Evolutionary conservation across 352 stramenopile species (phyloP).

Genomic region (Hyphochytrium catenoides): DNA sequence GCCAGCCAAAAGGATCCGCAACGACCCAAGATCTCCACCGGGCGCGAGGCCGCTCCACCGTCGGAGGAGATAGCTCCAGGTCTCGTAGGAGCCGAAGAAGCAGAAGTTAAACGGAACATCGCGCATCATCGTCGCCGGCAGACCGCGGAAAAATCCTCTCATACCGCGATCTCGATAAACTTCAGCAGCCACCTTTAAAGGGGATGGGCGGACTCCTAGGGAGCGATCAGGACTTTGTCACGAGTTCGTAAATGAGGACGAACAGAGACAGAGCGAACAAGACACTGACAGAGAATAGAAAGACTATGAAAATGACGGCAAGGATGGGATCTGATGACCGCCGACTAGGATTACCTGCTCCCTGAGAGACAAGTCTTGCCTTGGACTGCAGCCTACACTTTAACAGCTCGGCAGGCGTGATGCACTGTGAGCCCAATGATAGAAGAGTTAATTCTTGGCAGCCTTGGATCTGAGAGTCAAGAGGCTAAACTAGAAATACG

Average conservation of each 20-base stretch:
- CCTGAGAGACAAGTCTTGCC: slow-evolving; percentile 26
- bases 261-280: slow-evolving; percentile 38
- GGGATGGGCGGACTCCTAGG: background rate
- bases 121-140: slow-evolving; percentile 45
- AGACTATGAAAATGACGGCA: background rate
- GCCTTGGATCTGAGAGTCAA: too few relatives aligned
- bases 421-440: slow-evolving; percentile 17
- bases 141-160: slow-evolving; percentile 38
- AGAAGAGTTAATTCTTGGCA: background rate
- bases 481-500: too few relatives aligned
- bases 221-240: background rate
- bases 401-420: slow-evolving; percentile 55
- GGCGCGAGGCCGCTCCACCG: slow-evolving; percentile 23
- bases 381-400: slow-evolving; percentile 59
- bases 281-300: slow-evolving; percentile 11
- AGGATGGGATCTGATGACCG: background rate
- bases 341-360: slow-evolving; percentile 8
- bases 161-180: slow-evolving; percentile 31
- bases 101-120: slow-evolving; percentile 72
- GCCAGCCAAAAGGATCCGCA: slow-evolving; percentile 38
- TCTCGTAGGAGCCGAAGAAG: slow-evolving; percentile 61
- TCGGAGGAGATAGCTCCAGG: slow-evolving; percentile 25
- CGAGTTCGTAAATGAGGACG: slow-evolving; percentile 14
- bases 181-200: slow-evolving; percentile 9
- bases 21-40: slow-evolving; percentile 38